Percentiles rank a stretch among this genome's conserved stretches.
These are phyloP conservation scores for Hippophae tibetana DNA, from an alignment of 306 rosid species.

Conservation along the genomic window DNA sequence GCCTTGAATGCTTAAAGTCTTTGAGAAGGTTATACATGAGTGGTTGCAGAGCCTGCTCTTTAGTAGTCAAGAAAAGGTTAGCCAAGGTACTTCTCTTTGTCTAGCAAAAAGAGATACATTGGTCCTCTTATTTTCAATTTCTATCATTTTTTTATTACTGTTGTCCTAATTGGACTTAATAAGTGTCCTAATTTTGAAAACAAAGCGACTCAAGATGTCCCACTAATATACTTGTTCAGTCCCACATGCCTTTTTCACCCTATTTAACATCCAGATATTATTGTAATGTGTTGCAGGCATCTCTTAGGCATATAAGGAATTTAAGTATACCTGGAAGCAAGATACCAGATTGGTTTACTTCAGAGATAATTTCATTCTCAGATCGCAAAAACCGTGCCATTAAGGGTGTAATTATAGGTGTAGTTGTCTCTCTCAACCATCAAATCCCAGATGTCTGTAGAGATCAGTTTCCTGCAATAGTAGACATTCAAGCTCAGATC, in stretches of 20 bases:
- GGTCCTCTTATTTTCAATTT: too few relatives aligned
- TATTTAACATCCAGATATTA: too few relatives aligned
- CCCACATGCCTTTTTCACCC: too few relatives aligned
- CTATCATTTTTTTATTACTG: too few relatives aligned
- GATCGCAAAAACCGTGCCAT: constrained; percentile 28
- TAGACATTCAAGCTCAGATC: constrained; percentile 36
- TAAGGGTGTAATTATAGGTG: constrained; percentile 35
- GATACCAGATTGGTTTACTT: constrained; percentile 52
- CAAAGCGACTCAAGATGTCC: too few relatives aligned
- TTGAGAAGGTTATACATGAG: constrained; percentile 37
- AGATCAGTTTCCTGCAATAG: constrained; percentile 12
- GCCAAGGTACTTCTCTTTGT: constrained; percentile 36
- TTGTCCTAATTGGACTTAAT: too few relatives aligned
- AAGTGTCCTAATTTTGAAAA: not conserved
- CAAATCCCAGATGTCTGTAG: constrained; percentile 10
- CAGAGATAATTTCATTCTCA: constrained; percentile 29
- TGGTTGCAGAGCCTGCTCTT: constrained; percentile 44
- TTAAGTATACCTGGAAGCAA: constrained; percentile 55
- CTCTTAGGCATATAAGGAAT: constrained; percentile 38
- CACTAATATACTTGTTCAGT: too few relatives aligned
- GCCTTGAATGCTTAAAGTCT: constrained; percentile 53
- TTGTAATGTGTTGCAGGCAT: constrained; percentile 27
- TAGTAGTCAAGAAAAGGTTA: constrained; percentile 28
- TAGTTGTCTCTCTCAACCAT: constrained; percentile 39
- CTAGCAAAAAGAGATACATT: too few relatives aligned